These are phyloP conservation scores for Nigrograna mackinnonii DNA, from an alignment of 2,329 filamentous ascomycete species.

Conservation along the genomic window DNA sequence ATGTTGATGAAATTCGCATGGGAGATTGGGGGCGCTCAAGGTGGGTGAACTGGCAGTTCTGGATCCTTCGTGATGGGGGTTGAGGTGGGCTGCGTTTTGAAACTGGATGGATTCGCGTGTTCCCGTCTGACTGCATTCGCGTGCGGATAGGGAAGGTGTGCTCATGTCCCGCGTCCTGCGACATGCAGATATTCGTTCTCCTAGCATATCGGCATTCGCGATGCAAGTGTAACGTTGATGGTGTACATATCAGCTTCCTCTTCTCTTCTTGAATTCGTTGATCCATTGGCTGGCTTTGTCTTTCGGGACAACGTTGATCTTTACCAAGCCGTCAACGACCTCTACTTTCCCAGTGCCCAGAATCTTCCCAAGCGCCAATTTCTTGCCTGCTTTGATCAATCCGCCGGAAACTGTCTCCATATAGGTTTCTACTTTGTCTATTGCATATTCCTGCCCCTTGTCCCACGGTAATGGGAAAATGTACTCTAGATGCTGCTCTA, in stretches of 20 bases:
- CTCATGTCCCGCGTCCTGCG: too few species aligned
- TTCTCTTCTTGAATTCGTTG: constrained; percentile 79
- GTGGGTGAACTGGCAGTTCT: too few species aligned
- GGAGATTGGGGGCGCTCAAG: too few species aligned
- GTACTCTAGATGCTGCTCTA: constrained; percentile 80
- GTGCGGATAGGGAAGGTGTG: too few species aligned
- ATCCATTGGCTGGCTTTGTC: constrained; percentile 74
- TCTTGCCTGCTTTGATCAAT: constrained; percentile 87
- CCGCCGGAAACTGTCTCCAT: constrained; percentile 82
- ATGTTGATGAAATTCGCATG: too few species aligned
- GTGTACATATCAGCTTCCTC: not conserved
- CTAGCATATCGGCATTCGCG: too few species aligned
- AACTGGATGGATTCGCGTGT: too few species aligned
- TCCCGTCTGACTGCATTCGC: too few species aligned
- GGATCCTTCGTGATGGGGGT: too few species aligned
- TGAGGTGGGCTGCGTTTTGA: too few species aligned
- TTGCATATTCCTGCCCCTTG: constrained; percentile 64
- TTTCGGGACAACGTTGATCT: constrained; percentile 80
- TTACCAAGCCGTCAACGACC: constrained; percentile 83
- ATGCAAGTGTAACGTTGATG: too few species aligned
- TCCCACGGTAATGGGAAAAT: constrained; percentile 93
- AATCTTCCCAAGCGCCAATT: constrained; percentile 75
- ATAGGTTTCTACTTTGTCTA: constrained; percentile 76
- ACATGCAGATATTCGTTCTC: too few species aligned
- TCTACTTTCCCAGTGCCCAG: constrained; percentile 78